A percentile compares a stretch with the other conserved stretches of the same genome.
Conservation (phyloP, 352 stramenopile genomes). For the Globisporangium perplexum region DNA sequence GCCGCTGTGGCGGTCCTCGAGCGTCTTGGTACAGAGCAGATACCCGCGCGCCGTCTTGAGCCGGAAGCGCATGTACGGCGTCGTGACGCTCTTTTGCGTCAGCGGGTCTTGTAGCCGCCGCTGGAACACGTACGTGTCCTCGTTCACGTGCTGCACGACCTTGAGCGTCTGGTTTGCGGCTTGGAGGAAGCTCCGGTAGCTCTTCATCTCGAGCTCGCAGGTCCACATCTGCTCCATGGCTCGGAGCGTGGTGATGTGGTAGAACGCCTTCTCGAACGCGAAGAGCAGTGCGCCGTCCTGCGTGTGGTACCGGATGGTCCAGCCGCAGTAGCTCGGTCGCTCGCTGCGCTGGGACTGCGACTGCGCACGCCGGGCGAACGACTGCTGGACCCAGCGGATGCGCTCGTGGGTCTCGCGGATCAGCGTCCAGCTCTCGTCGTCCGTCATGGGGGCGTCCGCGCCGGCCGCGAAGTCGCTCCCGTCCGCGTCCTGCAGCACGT, state of each 20-base stretch:
- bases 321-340: slow-evolving; percentile 20
- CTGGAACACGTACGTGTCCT: slow-evolving; percentile 48
- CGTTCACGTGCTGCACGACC: slow-evolving; percentile 44
- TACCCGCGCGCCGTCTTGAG: slow-evolving; percentile 35
- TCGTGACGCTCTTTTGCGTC: slow-evolving; percentile 20
- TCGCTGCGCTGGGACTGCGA: background rate
- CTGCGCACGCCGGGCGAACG: slow-evolving; percentile 1
- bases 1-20: slow-evolving; percentile 6
- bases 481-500: background rate
- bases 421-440: slow-evolving; percentile 16
- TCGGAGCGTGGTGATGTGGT: slow-evolving; percentile 22
- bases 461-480: background rate
- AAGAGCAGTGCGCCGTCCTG: slow-evolving; percentile 31
- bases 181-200: slow-evolving; percentile 30
- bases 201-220: slow-evolving; percentile 34
- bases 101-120: slow-evolving; percentile 28
- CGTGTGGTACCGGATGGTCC: slow-evolving; percentile 18
- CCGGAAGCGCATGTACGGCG: slow-evolving; percentile 44
- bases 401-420: slow-evolving; percentile 13
- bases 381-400: slow-evolving; percentile 14
- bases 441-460: slow-evolving; percentile 10
- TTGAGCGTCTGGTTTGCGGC: slow-evolving; percentile 27
- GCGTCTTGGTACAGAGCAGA: slow-evolving; percentile 29
- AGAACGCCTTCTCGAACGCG: slow-evolving; percentile 41
- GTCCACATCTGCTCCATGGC: slow-evolving; percentile 39